phyloP scores from a whole-genome alignment of 345 rosid genomes.

The rapeseed (Brassica napus) region DNA sequence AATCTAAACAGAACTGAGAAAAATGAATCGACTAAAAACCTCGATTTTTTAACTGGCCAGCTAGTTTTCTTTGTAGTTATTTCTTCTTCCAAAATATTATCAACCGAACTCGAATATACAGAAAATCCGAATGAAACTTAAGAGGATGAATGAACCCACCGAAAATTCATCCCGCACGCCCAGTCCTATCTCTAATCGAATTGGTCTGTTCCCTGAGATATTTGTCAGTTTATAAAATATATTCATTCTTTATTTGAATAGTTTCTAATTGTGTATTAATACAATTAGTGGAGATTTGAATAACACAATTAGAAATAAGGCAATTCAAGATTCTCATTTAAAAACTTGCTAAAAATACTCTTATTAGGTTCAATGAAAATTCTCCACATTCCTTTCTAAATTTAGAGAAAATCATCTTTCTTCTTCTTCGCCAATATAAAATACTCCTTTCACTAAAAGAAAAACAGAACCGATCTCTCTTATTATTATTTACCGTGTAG shows the following conservation, averaged over 20 bases:
- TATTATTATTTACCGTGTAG: background rate
- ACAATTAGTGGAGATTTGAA: slow-evolving; percentile 10
- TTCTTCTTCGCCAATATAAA: slow-evolving; percentile 6
- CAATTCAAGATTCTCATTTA: slow-evolving; percentile 32
- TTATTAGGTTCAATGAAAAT: slow-evolving; percentile 30
- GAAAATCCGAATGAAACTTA: background rate
- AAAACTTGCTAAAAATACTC: slow-evolving; percentile 35
- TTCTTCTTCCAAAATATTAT: too few species aligned
- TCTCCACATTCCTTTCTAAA: slow-evolving; percentile 13
- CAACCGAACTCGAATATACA: background rate
- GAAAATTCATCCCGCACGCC: background rate
- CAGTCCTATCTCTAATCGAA: background rate
- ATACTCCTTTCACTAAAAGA: slow-evolving; percentile 1
- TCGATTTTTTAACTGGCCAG: background rate
- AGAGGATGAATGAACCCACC: background rate
- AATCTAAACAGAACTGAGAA: background rate
- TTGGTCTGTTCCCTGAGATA: background rate
- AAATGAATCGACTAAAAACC: background rate
- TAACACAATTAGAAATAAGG: slow-evolving; percentile 29
- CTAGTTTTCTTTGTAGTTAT: background rate
- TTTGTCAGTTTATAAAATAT: slow-evolving; percentile 1
- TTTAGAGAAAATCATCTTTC: background rate
- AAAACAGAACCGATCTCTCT: background rate
- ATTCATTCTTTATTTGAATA: background rate
- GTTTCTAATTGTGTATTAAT: background rate